Evolutionary conservation across 2,329 filamentous ascomycete species (phyloP).

Genomic region (Ophiostoma montium): DNA sequence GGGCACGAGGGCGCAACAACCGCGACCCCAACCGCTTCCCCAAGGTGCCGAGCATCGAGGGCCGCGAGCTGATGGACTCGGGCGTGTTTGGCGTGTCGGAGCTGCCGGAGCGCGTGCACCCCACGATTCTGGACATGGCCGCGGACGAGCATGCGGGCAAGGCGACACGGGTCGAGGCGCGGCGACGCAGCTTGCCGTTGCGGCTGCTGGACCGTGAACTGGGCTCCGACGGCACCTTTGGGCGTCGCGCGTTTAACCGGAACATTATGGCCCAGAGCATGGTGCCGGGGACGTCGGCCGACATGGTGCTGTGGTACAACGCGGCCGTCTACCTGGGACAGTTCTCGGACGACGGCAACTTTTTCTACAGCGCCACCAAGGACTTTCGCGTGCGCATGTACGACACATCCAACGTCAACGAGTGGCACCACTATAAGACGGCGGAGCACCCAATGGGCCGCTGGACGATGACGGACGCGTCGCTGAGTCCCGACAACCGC

Average conservation of each 20-base stretch:
- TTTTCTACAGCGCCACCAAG: slow-evolving; percentile 85
- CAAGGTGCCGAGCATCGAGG: slow-evolving; percentile 69
- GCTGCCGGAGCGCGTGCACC: slow-evolving; percentile 19
- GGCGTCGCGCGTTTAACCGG: slow-evolving; percentile 33
- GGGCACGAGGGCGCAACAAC: slow-evolving; percentile 26
- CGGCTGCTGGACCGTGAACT: slow-evolving; percentile 72
- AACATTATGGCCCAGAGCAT: slow-evolving; percentile 56
- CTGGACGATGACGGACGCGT: slow-evolving; percentile 94
- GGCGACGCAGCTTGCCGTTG: slow-evolving; percentile 36
- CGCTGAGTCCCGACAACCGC: slow-evolving; percentile 78
- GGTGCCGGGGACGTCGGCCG: slow-evolving; percentile 63
- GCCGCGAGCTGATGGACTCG: slow-evolving; percentile 64
- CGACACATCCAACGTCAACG: slow-evolving; percentile 87
- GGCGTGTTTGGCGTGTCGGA: slow-evolving; percentile 66
- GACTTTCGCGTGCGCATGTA: slow-evolving; percentile 96
- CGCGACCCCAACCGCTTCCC: slow-evolving; percentile 52
- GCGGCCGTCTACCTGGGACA: slow-evolving; percentile 85
- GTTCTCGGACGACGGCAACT: slow-evolving; percentile 93
- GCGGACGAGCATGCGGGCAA: background rate
- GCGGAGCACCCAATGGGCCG: slow-evolving; percentile 72
- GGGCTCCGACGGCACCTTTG: slow-evolving; percentile 44
- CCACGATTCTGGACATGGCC: slow-evolving; percentile 4
- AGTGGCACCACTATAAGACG: slow-evolving; percentile 93
- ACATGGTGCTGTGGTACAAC: slow-evolving; percentile 79
- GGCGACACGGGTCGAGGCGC: slow-evolving; percentile 20